These are phyloP conservation scores for Suhomyces coccinellae DNA, from an alignment of 1,139 yeast genomes.

Conservation along the genomic window DNA sequence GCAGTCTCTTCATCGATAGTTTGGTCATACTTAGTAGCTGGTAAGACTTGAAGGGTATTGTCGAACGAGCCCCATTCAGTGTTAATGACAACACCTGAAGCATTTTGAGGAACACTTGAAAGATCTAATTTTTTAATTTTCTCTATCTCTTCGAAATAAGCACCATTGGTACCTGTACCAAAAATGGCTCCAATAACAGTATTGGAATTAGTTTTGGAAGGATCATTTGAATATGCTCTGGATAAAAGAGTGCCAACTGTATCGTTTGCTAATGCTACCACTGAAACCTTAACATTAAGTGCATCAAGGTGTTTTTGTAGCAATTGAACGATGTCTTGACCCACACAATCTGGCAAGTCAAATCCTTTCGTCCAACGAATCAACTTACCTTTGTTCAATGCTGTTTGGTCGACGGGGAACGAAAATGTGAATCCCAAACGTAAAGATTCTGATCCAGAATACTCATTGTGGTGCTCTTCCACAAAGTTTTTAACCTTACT, in stretches of 20 bases:
- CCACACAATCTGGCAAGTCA: slow-evolving; percentile 79
- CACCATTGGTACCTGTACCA: slow-evolving; percentile 97
- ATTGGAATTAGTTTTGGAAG: slow-evolving; percentile 57
- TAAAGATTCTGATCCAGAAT: slow-evolving; percentile 35
- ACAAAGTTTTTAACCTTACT: slow-evolving; percentile 63
- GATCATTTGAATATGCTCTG: slow-evolving; percentile 73
- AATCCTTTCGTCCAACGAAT: slow-evolving; percentile 97
- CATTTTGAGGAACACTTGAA: slow-evolving; percentile 44
- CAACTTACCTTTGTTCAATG: slow-evolving; percentile 71
- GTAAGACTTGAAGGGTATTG: slow-evolving; percentile 68
- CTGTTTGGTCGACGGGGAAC: slow-evolving; percentile 86
- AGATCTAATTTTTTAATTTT: slow-evolving; percentile 62
- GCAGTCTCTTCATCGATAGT: slow-evolving; percentile 72
- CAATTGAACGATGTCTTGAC: slow-evolving; percentile 71
- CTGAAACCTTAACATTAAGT: slow-evolving; percentile 61
- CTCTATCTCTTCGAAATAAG: slow-evolving; percentile 74
- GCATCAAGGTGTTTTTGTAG: slow-evolving; percentile 68
- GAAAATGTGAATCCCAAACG: slow-evolving; percentile 91
- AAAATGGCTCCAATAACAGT: slow-evolving; percentile 87
- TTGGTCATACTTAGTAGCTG: slow-evolving; percentile 72
- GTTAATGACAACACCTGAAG: slow-evolving; percentile 80
- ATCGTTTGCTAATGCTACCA: slow-evolving; percentile 90
- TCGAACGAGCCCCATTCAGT: slow-evolving; percentile 99
- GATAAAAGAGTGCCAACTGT: slow-evolving; percentile 92
- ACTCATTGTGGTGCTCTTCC: slow-evolving; percentile 58